These are phyloP conservation scores for Lentithecium fluviatile DNA, from an alignment of 495 filamentous ascomycete genomes.

Conservation along the genomic window DNA sequence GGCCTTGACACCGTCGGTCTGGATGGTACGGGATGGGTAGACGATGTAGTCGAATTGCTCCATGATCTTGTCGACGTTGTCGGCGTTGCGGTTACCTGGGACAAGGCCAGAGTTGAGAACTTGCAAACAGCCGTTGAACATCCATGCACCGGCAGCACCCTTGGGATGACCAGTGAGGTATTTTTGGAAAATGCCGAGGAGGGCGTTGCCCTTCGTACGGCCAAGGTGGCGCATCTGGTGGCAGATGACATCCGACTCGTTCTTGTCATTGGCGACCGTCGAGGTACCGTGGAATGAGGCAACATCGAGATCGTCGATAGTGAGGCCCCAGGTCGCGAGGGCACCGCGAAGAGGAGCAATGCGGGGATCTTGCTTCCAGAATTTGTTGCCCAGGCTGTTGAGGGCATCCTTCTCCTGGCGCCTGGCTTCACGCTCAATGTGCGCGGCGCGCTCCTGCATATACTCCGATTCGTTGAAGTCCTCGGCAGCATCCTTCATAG, in stretches of 20 bases:
- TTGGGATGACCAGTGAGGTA: conserved; percentile 98
- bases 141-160: conserved; percentile 98
- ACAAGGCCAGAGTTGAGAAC: conserved; percentile 90
- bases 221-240: conserved; percentile 95
- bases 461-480: conserved; percentile 80
- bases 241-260: conserved; percentile 96
- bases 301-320: conserved; percentile 90
- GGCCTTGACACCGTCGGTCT: conserved; percentile 96
- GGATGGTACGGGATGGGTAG: conserved; percentile 90
- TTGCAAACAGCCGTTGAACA: conserved; percentile 97
- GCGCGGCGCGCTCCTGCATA: conserved; percentile 75
- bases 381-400: conserved; percentile 89
- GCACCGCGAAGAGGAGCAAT: conserved; percentile 95
- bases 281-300: conserved; percentile 99
- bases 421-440: conserved; percentile 84
- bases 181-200: conserved; percentile 98
- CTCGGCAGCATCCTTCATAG: conserved; percentile 82
- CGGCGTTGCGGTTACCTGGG: conserved; percentile 95
- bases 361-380: conserved; percentile 92
- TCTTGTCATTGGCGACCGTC: conserved; percentile 99
- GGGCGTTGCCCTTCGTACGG: conserved; percentile 90
- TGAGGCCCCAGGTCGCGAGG: conserved; percentile 95
- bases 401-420: conserved; percentile 90
- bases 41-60: conserved; percentile 98
- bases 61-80: conserved; percentile 94